Conservation (phyloP, 1,284 basidiomycete genomes). For the Cystobasidium pallidum region DNA sequence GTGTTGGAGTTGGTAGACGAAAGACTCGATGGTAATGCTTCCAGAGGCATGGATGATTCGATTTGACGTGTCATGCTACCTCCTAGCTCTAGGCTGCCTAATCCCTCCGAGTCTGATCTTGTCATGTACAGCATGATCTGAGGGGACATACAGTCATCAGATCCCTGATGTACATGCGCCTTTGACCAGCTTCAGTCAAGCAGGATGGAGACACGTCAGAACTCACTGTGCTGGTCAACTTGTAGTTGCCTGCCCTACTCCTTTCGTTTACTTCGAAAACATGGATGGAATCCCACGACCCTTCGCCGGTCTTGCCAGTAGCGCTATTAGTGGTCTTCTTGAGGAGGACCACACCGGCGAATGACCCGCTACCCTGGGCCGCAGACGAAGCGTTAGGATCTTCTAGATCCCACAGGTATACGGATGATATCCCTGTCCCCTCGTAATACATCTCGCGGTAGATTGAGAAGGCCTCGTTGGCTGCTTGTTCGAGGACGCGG, state of each 20-base stretch:
- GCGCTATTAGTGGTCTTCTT: constrained; percentile 66
- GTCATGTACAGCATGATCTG: constrained; percentile 87
- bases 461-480: constrained; percentile 95
- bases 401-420: constrained; percentile 97
- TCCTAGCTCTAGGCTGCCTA: constrained; percentile 78
- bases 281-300: constrained; percentile 91
- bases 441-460: constrained; percentile 97
- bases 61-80: constrained; percentile 98
- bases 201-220: not conserved
- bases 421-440: constrained; percentile 95
- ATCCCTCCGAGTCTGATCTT: constrained; percentile 56
- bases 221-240: constrained; percentile 82
- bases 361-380: constrained; percentile 57
- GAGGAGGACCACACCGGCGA: constrained; percentile 93
- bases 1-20: constrained; percentile 3
- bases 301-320: not conserved
- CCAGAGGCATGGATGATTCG: constrained; percentile 51
- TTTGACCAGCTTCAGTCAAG: not conserved
- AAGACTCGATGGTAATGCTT: constrained; percentile 25
- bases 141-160: not conserved
- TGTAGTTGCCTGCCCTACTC: constrained; percentile 89
- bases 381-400: constrained; percentile 64
- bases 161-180: not conserved
- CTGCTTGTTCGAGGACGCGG: constrained; percentile 85
- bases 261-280: constrained; percentile 93